These are phyloP conservation scores for Erigeron canadensis DNA, from an alignment of 129 eudicot species.

Conservation along the genomic window DNA sequence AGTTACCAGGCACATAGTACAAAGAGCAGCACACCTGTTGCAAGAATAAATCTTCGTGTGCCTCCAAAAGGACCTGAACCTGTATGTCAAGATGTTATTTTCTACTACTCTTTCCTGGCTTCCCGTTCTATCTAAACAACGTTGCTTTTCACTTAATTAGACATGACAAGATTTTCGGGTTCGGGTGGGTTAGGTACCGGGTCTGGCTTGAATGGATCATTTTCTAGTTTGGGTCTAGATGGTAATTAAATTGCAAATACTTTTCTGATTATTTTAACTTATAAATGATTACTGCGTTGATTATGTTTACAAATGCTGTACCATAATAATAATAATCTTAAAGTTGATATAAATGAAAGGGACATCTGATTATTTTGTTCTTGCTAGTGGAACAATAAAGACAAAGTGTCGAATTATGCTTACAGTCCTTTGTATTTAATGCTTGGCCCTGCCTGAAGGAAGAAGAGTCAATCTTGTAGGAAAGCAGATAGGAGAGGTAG, in stretches of 20 bases:
- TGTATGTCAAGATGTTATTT: conserved; percentile 39
- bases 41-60: conserved; percentile 61
- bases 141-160: conserved; percentile 1
- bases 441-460: too few species aligned
- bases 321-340: too few species aligned
- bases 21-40: conserved; percentile 40
- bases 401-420: too few species aligned
- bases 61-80: conserved; percentile 84
- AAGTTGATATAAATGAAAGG: too few species aligned
- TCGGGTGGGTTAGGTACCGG: neutral
- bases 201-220: neutral
- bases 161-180: neutral
- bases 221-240: conserved; percentile 1
- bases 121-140: conserved; percentile 11
- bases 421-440: too few species aligned
- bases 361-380: too few species aligned
- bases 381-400: too few species aligned
- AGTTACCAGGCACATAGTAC: conserved; percentile 40
- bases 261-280: too few species aligned
- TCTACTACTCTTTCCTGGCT: conserved; percentile 8
- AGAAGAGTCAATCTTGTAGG: too few species aligned
- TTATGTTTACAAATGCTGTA: neutral
- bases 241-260: too few species aligned
- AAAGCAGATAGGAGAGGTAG: too few species aligned
- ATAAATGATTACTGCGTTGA: neutral